These are phyloP conservation scores for Harringtonia lauricola DNA, from an alignment of 2,329 filamentous ascomycete species.

Conservation along the genomic window DNA sequence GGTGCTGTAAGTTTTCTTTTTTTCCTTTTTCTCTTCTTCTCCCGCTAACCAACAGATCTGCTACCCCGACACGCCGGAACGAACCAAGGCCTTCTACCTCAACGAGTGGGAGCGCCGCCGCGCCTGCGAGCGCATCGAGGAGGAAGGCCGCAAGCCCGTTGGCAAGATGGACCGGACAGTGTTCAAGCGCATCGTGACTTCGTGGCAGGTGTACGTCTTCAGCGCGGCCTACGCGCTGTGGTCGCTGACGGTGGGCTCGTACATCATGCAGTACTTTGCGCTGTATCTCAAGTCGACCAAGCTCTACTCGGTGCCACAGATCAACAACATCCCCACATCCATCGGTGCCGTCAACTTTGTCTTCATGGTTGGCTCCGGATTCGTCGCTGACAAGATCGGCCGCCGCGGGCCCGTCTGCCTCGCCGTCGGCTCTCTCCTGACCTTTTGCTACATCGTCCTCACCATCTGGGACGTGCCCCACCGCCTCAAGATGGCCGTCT, in stretches of 20 bases:
- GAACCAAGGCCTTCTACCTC: slow-evolving; percentile 20
- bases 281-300: slow-evolving; percentile 26
- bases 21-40: too few relatives aligned
- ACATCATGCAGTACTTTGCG: slow-evolving; percentile 28
- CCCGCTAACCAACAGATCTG: too few relatives aligned
- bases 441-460: slow-evolving; percentile 24
- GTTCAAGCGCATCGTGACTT: slow-evolving; percentile 24
- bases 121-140: slow-evolving; percentile 57
- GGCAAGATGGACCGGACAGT: slow-evolving; percentile 25
- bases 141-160: slow-evolving; percentile 29
- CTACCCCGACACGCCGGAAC: slow-evolving; percentile 32
- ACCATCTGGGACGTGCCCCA: slow-evolving; percentile 26
- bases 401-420: slow-evolving; percentile 24
- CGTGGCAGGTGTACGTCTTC: slow-evolving; percentile 34
- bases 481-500: slow-evolving; percentile 24
- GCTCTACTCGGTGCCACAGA: slow-evolving; percentile 24
- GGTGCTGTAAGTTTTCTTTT: too few relatives aligned
- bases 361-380: slow-evolving; percentile 23
- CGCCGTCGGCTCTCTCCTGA: slow-evolving; percentile 22
- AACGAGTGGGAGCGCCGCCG: slow-evolving; percentile 48
- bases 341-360: slow-evolving; percentile 31
- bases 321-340: slow-evolving; percentile 34
- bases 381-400: slow-evolving; percentile 21
- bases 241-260: slow-evolving; percentile 25
- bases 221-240: slow-evolving; percentile 26